These are phyloP conservation scores for Brasilioporus rufonigricans DNA, from an alignment of 768 basidiomycete genomes.

Conservation along the genomic window DNA sequence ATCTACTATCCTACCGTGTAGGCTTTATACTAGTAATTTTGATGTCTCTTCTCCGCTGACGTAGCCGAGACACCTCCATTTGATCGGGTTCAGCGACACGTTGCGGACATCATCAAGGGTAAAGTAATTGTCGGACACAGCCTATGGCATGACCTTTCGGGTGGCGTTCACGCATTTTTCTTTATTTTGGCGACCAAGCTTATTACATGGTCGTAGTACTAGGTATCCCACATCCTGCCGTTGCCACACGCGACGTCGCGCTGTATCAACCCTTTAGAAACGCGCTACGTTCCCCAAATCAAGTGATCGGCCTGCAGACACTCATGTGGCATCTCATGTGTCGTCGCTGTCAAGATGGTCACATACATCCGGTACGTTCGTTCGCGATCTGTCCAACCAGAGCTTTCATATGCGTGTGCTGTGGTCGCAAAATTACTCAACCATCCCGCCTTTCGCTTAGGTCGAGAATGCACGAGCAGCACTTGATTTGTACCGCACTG, in stretches of 20 bases:
- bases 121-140: slow-evolving; percentile 75
- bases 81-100: slow-evolving; percentile 58
- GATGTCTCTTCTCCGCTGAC: slow-evolving; percentile 1
- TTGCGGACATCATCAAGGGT: slow-evolving; percentile 64
- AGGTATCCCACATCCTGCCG: slow-evolving; percentile 77
- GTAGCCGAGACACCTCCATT: slow-evolving; percentile 49
- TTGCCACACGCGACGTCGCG: slow-evolving; percentile 76
- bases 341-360: slow-evolving; percentile 70
- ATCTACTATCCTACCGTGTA: background rate
- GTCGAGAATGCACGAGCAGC: slow-evolving; percentile 72
- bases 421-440: slow-evolving; percentile 12
- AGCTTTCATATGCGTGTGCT: background rate
- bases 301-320: slow-evolving; percentile 72
- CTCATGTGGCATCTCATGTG: slow-evolving; percentile 82
- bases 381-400: background rate
- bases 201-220: slow-evolving; percentile 48
- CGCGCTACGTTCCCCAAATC: slow-evolving; percentile 62
- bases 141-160: slow-evolving; percentile 80
- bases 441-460: slow-evolving; percentile 36
- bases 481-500: slow-evolving; percentile 53
- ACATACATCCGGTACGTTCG: slow-evolving; percentile 65
- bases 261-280: slow-evolving; percentile 79
- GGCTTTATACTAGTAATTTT: background rate
- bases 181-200: slow-evolving; percentile 5
- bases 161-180: slow-evolving; percentile 35